phyloP scores from a whole-genome alignment of 805 yeast genomes.

The Cyberlindnera subsufficiens region DNA sequence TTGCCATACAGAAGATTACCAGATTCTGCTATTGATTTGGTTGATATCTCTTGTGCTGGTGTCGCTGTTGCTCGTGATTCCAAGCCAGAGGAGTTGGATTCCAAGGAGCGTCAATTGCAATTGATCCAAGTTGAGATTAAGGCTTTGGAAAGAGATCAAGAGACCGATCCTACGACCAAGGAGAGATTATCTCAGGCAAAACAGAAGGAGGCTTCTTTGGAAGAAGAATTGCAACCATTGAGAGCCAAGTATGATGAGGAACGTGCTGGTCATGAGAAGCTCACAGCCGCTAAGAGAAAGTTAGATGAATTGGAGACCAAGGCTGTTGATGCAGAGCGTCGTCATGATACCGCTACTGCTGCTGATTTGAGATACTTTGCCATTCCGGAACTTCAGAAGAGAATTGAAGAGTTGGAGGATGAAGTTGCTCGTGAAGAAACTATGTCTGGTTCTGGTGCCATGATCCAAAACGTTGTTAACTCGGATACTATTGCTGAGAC shows the following conservation, averaged over 20 bases:
- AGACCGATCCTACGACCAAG: constrained; percentile 72
- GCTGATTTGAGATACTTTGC: constrained; percentile 97
- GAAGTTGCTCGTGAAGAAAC: constrained; percentile 74
- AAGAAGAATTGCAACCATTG: constrained; percentile 80
- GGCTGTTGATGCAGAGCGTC: constrained; percentile 95
- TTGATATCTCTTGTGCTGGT: constrained; percentile 94
- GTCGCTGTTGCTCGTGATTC: constrained; percentile 99
- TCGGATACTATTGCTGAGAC: constrained; percentile 93
- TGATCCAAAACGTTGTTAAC: constrained; percentile 88
- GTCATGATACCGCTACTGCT: constrained; percentile 88
- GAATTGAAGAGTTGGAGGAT: constrained; percentile 69
- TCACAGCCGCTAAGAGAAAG: constrained; percentile 83
- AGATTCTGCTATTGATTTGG: constrained; percentile 93
- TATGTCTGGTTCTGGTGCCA: constrained; percentile 49
- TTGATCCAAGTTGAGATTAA: constrained; percentile 92
- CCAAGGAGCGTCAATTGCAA: constrained; percentile 86
- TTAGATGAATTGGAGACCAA: constrained; percentile 89
- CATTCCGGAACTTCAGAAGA: constrained; percentile 82
- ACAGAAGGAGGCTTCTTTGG: constrained; percentile 73
- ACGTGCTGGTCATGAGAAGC: constrained; percentile 84
- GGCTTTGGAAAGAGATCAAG: constrained; percentile 94
- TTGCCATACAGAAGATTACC: constrained; percentile 94
- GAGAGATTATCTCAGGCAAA: constrained; percentile 80
- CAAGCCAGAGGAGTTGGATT: constrained; percentile 93
- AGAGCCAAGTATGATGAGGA: constrained; percentile 83